Evolutionary conservation across 1,284 basidiomycete species (phyloP).

Genomic region (Heterobasidion occidentale): DNA sequence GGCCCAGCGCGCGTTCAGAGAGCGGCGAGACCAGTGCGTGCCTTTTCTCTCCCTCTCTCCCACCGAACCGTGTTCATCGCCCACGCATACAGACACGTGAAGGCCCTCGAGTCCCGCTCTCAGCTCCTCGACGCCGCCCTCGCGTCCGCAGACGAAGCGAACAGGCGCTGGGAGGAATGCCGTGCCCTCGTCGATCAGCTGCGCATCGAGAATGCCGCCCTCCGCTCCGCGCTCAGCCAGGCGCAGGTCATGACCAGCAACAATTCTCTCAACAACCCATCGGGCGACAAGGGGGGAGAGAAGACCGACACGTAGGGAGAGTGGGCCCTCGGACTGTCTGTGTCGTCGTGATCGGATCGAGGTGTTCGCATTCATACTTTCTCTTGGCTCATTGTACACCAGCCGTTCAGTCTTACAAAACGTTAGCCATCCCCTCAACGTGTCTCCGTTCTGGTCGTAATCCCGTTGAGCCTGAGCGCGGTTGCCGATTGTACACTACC

Average conservation of each 20-base stretch:
- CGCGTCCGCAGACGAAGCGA: conserved; percentile 77
- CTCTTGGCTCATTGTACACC: background rate
- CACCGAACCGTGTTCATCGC: background rate
- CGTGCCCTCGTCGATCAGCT: conserved; percentile 74
- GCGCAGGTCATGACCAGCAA: conserved; percentile 21
- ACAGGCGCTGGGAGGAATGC: conserved; percentile 80
- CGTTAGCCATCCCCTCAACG: no score
- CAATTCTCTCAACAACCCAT: background rate
- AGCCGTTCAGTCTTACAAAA: no score
- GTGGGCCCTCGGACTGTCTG: background rate
- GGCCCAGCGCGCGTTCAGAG: conserved; percentile 78
- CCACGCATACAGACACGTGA: conserved; percentile 54
- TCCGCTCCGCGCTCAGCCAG: conserved; percentile 38
- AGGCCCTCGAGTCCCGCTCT: conserved; percentile 74
- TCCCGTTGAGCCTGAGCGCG: background rate
- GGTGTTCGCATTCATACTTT: background rate
- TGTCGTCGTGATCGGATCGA: background rate
- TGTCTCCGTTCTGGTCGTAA: background rate
- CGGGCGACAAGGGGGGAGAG: background rate
- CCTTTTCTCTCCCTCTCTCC: conserved; percentile 1
- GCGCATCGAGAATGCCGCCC: conserved; percentile 69
- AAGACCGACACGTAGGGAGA: no score
- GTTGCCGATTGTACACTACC: background rate
- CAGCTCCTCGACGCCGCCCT: conserved; percentile 75
- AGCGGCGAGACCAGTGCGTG: conserved; percentile 77